Evolutionary conservation across 768 basidiomycete genomes (phyloP), one percentile per base, ranked within the genome.

Genomic region (Suillus subluteus): DNA sequence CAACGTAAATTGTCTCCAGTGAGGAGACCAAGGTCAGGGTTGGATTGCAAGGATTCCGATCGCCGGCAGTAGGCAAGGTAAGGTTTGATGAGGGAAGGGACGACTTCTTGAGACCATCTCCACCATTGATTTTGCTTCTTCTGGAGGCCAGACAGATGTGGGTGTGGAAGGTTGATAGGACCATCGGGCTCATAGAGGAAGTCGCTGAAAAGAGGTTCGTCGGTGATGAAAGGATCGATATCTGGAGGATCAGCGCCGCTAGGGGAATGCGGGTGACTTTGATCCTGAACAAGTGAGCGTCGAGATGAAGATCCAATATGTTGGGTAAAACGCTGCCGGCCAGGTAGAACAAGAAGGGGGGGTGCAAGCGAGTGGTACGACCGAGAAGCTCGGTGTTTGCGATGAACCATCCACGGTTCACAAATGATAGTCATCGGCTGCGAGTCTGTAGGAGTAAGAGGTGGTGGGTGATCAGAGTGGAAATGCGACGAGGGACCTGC

Each of bases 71-170:
- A 66, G 44, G 5, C 6, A 37, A 66, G 66, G 62, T 56, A 66
- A 23, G 40, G 66, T 6, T 30, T 43, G 35, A 66, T 35, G 12
- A 66, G 66, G 41, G 66, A 66, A 64, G 66, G 66, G 30, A 66
- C 50, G 1, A 66, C 62, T 43, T 63, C n/a, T n/a, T n/a, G n/a
- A n/a, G n/a, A n/a, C n/a, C n/a, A n/a, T n/a, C n/a, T n/a, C n/a
- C n/a, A n/a, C n/a, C n/a, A n/a, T n/a, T n/a, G n/a, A n/a, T n/a
- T n/a, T n/a, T n/a, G n/a, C n/a, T n/a, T n/a, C n/a, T n/a, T n/a
- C n/a, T n/a, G n/a, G n/a, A n/a, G n/a, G n/a, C n/a, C n/a, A n/a
- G n/a, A n/a, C n/a, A n/a, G n/a, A n/a, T n/a, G n/a, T n/a, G n/a
- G n/a, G n/a, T n/a, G n/a, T n/a, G n/a, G n/a, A n/a, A n/a, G n/a